Conservation (phyloP, 345 rosid genomes). For the Draba incana region DNA sequence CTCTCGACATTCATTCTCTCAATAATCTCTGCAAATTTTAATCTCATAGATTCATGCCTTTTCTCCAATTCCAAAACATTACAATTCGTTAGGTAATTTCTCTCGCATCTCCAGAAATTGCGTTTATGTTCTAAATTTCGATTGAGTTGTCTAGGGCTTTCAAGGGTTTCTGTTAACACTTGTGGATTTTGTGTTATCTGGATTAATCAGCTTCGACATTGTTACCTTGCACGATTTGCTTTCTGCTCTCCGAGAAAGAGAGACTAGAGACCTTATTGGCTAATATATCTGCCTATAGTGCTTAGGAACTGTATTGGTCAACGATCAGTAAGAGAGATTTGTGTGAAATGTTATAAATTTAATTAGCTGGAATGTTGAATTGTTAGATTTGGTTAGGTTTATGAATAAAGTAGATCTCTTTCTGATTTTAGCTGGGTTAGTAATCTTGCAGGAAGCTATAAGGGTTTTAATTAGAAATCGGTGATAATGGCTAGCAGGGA, state of each 20-base stretch:
- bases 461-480: slow-evolving; percentile 36
- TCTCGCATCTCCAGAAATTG: slow-evolving; percentile 18
- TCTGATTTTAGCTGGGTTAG: slow-evolving; percentile 23
- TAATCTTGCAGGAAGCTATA: slow-evolving; percentile 53
- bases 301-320: slow-evolving; percentile 31
- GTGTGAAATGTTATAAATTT: not conserved
- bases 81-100: not conserved
- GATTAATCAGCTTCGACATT: slow-evolving; percentile 19
- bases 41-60: slow-evolving; percentile 17
- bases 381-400: slow-evolving; percentile 7
- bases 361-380: slow-evolving; percentile 10
- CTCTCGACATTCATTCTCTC: slow-evolving; percentile 27
- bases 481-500: slow-evolving; percentile 69
- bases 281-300: slow-evolving; percentile 3
- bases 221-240: slow-evolving; percentile 4
- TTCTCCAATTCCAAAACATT: slow-evolving; percentile 22
- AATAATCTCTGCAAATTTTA: slow-evolving; percentile 2
- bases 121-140: slow-evolving; percentile 17
- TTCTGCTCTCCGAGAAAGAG: slow-evolving; percentile 25
- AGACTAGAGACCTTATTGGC: slow-evolving; percentile 22
- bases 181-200: not conserved
- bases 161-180: slow-evolving; percentile 1
- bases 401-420: slow-evolving; percentile 25
- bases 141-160: slow-evolving; percentile 19
- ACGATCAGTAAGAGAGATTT: slow-evolving; percentile 16